Evolutionary conservation across 2,329 filamentous ascomycete species (phyloP).

Genomic region (Fusarium subglutinans): DNA sequence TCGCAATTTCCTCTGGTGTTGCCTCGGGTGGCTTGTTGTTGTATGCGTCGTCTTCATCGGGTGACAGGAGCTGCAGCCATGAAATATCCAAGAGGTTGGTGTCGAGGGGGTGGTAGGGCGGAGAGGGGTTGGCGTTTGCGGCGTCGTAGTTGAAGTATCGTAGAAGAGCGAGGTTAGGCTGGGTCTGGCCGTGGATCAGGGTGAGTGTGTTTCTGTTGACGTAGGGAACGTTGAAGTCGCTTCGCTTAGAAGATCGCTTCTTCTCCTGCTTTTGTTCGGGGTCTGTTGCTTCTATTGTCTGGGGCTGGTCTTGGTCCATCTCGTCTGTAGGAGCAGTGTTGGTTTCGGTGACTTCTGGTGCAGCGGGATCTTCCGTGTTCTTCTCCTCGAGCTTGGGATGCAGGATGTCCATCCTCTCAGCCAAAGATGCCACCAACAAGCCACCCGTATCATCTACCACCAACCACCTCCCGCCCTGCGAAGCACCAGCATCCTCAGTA

Average conservation of each 20-base stretch:
- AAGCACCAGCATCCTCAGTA: conserved; percentile 35
- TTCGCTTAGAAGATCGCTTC: conserved; percentile 45
- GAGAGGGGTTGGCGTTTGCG: conserved; percentile 66
- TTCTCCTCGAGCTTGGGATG: conserved; percentile 55
- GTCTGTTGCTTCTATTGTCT: conserved; percentile 5
- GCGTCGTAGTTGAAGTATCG: conserved; percentile 90
- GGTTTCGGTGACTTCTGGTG: not conserved
- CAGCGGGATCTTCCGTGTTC: conserved; percentile 3
- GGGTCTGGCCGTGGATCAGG: conserved; percentile 80
- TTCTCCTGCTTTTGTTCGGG: conserved; percentile 35
- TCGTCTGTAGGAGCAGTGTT: not conserved
- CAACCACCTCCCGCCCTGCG: conserved; percentile 70
- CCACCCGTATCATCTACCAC: conserved; percentile 90
- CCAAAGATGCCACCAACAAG: conserved; percentile 81
- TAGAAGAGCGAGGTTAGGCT: conserved; percentile 87
- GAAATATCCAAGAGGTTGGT: conserved; percentile 84
- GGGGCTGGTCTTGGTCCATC: conserved; percentile 6
- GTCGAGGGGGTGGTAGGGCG: conserved; percentile 79
- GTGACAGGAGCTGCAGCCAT: conserved; percentile 90
- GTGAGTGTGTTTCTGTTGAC: conserved; percentile 80
- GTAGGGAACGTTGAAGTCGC: conserved; percentile 71
- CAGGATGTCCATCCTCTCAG: conserved; percentile 87
- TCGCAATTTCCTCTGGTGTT: conserved; percentile 67
- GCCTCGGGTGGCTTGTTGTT: conserved; percentile 68
- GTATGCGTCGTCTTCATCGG: conserved; percentile 79